Evolutionary conservation across 192 early-diverging fungal genomes (phyloP).

Genomic region (Coemansia sp.): DNA sequence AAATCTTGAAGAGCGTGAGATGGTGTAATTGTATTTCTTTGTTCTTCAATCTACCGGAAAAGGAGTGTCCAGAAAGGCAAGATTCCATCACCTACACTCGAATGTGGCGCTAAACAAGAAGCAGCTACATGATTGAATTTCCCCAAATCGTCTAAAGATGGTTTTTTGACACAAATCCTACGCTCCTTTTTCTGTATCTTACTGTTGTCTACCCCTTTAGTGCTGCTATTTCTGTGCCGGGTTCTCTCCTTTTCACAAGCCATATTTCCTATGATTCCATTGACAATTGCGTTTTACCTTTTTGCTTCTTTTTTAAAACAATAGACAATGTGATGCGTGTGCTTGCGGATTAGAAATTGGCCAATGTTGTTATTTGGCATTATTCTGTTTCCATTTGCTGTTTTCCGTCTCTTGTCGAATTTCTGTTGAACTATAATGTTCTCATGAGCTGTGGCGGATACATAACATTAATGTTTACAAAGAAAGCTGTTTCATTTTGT

Average conservation of each 20-base stretch:
- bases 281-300: not conserved
- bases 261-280: not conserved
- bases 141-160: not conserved
- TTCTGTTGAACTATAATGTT: not conserved
- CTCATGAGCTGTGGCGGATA: not conserved
- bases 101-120: not conserved
- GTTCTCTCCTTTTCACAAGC: not conserved
- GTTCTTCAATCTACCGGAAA: not conserved
- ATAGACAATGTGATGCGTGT: not conserved
- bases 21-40: not conserved
- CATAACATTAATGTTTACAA: not conserved
- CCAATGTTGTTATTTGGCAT: not conserved
- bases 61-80: not conserved
- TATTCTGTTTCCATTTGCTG: not conserved
- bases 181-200: not conserved
- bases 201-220: not conserved
- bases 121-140: not conserved
- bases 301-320: not conserved
- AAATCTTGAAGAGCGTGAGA: not conserved
- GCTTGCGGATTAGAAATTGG: not conserved
- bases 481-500: not conserved
- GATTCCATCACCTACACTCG: not conserved
- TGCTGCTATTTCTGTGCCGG: no score
- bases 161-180: not conserved
- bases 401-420: not conserved